These are phyloP conservation scores for Petunia hybrid DNA, from an alignment of 305 asterid genomes.

Conservation along the genomic window DNA sequence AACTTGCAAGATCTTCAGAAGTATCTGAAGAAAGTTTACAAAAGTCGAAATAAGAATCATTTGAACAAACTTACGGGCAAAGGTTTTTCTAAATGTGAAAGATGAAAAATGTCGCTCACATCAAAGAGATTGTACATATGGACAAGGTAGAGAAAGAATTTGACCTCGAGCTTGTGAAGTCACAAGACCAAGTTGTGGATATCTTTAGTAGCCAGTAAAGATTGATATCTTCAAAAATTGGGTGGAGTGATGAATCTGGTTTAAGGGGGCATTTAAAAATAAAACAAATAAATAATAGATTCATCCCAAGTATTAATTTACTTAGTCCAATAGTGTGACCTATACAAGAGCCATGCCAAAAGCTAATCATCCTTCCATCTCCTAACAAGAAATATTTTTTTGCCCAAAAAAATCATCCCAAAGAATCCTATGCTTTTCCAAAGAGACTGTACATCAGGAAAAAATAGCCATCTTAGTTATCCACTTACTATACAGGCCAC, in stretches of 20 bases:
- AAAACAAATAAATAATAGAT: neutral
- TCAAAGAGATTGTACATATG: neutral
- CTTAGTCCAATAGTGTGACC: too few species aligned
- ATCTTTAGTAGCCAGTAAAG: neutral
- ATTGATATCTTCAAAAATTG: neutral
- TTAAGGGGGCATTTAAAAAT: neutral
- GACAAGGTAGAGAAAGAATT: neutral
- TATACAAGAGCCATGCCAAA: too few species aligned
- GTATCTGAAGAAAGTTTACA: slow-evolving; percentile 6
- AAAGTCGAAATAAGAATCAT: neutral
- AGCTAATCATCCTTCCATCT: too few species aligned
- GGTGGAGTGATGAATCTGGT: slow-evolving; percentile 18
- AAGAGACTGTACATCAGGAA: too few species aligned
- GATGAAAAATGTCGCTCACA: neutral
- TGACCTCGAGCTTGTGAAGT: slow-evolving; percentile 22
- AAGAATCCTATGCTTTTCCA: too few species aligned
- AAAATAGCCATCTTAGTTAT: too few species aligned
- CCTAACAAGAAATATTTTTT: too few species aligned
- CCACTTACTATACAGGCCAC: too few species aligned
- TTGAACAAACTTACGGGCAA: slow-evolving; percentile 19
- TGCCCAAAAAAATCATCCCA: too few species aligned
- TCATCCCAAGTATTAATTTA: neutral
- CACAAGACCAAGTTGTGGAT: neutral
- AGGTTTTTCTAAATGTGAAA: neutral
- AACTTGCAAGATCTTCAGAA: slow-evolving; percentile 16